Percentiles rank a stretch among this genome's conserved stretches.
Evolutionary conservation across 2,329 filamentous ascomycete species (phyloP).

Genomic region (Penicillium sp.): DNA sequence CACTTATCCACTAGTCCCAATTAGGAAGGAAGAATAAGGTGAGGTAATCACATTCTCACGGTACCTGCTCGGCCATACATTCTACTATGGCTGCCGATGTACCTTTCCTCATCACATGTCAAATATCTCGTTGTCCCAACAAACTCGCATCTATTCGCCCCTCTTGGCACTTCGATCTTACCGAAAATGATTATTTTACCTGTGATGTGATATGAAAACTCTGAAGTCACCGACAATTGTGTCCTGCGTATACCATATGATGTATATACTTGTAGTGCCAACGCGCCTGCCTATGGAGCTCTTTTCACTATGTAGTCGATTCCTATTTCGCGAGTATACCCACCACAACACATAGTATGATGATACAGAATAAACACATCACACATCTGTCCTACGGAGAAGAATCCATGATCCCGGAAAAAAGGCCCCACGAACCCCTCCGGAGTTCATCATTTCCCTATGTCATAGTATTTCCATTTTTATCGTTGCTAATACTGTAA

Average conservation of each 20-base stretch:
- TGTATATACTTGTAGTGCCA: too few relatives aligned
- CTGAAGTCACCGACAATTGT: neutral
- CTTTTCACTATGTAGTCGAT: neutral
- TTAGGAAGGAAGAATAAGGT: slow-evolving; percentile 2
- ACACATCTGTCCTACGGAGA: neutral
- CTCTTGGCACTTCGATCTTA: neutral
- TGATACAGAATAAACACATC: neutral
- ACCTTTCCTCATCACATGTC: slow-evolving; percentile 8
- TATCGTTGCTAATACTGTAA: neutral
- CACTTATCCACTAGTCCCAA: neutral
- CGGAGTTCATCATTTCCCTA: neutral
- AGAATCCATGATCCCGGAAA: neutral
- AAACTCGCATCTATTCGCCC: neutral
- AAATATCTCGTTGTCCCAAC: slow-evolving; percentile 2
- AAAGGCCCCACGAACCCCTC: neutral
- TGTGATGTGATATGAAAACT: neutral
- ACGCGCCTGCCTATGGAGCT: neutral
- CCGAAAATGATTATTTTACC: neutral
- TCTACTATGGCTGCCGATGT: neutral
- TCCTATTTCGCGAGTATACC: neutral
- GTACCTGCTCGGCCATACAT: slow-evolving; percentile 1
- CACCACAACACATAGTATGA: neutral
- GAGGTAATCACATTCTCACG: slow-evolving; percentile 6
- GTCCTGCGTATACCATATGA: too few relatives aligned
- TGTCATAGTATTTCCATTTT: neutral